Evolutionary conservation across 2,329 filamentous ascomycete genomes (phyloP), one percentile per base, ranked within the genome.

Genomic region (Plenodomus lindquistii): DNA sequence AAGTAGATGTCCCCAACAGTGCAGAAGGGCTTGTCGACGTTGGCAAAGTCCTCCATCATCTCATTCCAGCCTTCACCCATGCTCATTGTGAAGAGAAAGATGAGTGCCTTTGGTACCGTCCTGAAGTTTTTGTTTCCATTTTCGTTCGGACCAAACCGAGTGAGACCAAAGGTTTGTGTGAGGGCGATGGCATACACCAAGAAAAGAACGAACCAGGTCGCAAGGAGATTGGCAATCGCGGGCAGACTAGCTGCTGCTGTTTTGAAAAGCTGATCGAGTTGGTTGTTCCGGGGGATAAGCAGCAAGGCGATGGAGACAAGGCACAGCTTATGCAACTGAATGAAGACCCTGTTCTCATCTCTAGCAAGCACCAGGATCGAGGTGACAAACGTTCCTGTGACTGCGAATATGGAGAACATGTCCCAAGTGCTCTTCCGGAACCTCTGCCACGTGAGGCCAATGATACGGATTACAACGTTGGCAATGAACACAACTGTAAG

Each of bases 131-230:
- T 77, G 65, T 97, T 93, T 65, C 83, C 85, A 43, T 77, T 83
- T 66, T 91, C 90, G 22, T 85, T 79, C 0, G 70, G 66, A 1
- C 87, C 90, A 63, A 99, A 97, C 35, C 92, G 86, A 7, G 94
- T 99, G 48, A 99, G 81, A 54, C 94, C 95, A 67, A 99, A 97
- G 0, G 92, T 89, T 69, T 99, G 94, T 10, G 93, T 97, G 70
- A 97, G 80, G 3, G 94, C 95, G 63, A 99, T 99, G 39, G 94
- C 93, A 67, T 92, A 99, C 18, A 97, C 91, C 37, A 99, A 77
- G 75, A 97, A 99, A 51, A 99, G 84, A 2, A 99, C 91, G 55
- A 97, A 89, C 94, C 94, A 99, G 0, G 95, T 99, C 1, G 93
- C 93, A 34, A 99, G 78, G 37, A 99, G 79, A 66, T 97, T 99